These are phyloP conservation scores for Acanthamoeba castellanii DNA, from an alignment of 208 protist genomes.

Conservation along the genomic window DNA sequence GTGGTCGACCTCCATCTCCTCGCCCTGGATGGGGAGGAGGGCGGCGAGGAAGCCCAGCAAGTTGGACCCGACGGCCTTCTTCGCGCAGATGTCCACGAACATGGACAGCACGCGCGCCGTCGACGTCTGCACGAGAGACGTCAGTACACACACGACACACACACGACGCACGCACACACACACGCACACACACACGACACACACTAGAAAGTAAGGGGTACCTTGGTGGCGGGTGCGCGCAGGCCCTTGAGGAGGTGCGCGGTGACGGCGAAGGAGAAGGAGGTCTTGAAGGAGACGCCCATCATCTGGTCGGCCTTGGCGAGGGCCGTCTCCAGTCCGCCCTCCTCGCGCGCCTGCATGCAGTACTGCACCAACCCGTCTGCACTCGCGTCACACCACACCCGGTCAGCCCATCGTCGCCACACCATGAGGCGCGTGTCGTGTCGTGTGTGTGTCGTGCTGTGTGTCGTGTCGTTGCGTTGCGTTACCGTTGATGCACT, in stretches of 20 bases:
- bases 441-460: not conserved
- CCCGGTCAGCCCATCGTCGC: not conserved
- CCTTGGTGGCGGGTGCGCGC: not conserved
- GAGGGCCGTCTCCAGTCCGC: slow-evolving; percentile 10
- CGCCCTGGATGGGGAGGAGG: slow-evolving; percentile 57
- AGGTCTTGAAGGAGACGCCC: slow-evolving; percentile 77
- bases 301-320: slow-evolving; percentile 71
- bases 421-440: not conserved
- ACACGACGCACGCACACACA: not conserved
- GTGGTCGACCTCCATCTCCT: slow-evolving; percentile 56
- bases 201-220: not conserved
- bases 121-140: not conserved
- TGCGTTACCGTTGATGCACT: slow-evolving; percentile 35
- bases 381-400: not conserved
- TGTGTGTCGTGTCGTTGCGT: not conserved
- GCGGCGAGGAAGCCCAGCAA: slow-evolving; percentile 67
- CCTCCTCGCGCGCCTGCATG: slow-evolving; percentile 42
- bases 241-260: slow-evolving; percentile 76
- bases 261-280: slow-evolving; percentile 82
- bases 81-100: slow-evolving; percentile 60
- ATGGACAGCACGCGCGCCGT: slow-evolving; percentile 61
- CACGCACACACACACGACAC: no score
- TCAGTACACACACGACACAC: not conserved
- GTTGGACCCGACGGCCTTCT: slow-evolving; percentile 54
- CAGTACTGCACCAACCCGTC: slow-evolving; percentile 1